Evolutionary conservation across 192 early-diverging fungal species (phyloP).

Genomic region (Coemansia sp.): DNA sequence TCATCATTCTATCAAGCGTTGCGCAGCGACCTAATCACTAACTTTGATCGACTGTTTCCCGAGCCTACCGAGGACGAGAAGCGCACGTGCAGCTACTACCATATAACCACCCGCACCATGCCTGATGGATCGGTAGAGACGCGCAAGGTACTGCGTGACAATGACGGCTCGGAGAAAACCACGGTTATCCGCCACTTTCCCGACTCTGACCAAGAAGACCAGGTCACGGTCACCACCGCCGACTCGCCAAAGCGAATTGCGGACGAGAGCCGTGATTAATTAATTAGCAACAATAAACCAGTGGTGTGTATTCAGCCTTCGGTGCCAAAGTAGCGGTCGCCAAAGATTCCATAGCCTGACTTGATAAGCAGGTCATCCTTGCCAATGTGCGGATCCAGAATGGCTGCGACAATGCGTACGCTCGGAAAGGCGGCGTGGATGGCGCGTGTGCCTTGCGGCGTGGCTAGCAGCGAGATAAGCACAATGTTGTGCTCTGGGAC

Average conservation of each 20-base stretch:
- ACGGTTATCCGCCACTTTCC: conserved; percentile 23
- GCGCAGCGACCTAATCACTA: conserved; percentile 18
- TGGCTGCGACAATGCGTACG: conserved; percentile 74
- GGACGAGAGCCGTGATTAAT: too few relatives aligned
- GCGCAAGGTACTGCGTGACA: conserved; percentile 26
- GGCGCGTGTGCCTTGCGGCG: conserved; percentile 71
- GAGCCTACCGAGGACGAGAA: conserved; percentile 14
- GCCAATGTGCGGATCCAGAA: conserved; percentile 68
- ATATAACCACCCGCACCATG: conserved; percentile 36
- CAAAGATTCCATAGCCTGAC: conserved; percentile 89
- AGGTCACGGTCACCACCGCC: conserved; percentile 1
- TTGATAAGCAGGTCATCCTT: conserved; percentile 65
- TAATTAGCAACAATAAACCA: background rate
- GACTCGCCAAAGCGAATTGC: background rate
- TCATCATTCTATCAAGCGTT: conserved; percentile 16
- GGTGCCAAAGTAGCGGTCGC: conserved; percentile 59
- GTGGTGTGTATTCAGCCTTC: conserved; percentile 12
- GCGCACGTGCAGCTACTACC: conserved; percentile 21
- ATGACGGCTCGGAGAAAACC: conserved; percentile 25
- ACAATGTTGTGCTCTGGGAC: conserved; percentile 82
- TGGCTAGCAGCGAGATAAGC: conserved; percentile 78
- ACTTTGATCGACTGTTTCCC: conserved; percentile 30
- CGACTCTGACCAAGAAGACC: conserved; percentile 5
- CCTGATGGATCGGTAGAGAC: conserved; percentile 49
- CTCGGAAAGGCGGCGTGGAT: conserved; percentile 78